These are phyloP conservation scores for Asparagopsis taxiformis DNA, from an alignment of 31 red algal species.

Conservation along the genomic window DNA sequence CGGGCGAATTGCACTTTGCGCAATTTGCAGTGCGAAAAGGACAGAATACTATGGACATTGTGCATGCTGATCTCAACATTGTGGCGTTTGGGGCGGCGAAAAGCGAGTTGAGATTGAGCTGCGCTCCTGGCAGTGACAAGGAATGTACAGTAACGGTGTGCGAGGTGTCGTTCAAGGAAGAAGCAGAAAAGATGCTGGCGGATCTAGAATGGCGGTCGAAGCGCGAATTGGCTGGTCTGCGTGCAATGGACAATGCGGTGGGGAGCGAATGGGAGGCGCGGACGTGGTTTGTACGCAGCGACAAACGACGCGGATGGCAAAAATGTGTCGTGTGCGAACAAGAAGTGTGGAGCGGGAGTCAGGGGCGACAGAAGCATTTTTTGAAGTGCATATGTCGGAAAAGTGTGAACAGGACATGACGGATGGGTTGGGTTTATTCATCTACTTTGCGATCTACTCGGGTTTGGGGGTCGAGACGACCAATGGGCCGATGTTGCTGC, in stretches of 20 bases:
- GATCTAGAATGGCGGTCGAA: not conserved
- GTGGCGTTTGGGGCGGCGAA: no score
- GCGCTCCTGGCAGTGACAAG: no score
- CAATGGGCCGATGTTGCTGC: conserved; percentile 65
- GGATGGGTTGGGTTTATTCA: not conserved
- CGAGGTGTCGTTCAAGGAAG: no score
- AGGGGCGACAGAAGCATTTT: not conserved
- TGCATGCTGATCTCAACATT: no score
- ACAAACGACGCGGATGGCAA: conserved; percentile 1
- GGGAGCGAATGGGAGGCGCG: conserved; percentile 2
- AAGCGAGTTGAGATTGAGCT: no score
- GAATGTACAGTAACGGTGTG: no score
- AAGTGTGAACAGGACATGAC: not conserved
- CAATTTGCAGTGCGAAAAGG: no score
- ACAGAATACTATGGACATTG: not conserved
- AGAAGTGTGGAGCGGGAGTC: not conserved
- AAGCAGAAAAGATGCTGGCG: conserved; percentile 1
- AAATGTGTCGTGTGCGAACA: conserved; percentile 1
- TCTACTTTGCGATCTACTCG: not conserved
- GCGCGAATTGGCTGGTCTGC: not conserved
- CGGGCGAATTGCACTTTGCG: no score
- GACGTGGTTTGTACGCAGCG: not conserved
- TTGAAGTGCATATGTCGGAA: conserved; percentile 1
- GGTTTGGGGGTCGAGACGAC: conserved; percentile 35
- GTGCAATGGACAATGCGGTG: not conserved